Base-by-base conservation (phyloP, 2,329 filamentous ascomycete species). In the Clonostachys rhizophaga region DNA sequence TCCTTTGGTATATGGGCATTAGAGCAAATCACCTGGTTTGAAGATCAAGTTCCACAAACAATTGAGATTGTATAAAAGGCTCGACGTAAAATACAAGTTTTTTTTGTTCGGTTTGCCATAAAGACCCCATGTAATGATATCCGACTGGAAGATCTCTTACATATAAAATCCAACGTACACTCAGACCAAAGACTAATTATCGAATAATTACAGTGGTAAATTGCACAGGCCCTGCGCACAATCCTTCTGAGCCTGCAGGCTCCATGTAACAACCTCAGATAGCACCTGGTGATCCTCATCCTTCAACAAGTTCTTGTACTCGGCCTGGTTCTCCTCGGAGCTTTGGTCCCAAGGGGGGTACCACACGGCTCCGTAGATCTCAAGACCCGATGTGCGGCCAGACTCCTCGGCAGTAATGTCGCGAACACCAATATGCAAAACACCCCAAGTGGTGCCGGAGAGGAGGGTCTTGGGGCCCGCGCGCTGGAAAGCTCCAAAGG, bases 211-310 rank as follows among this genome's bases (percentile, higher is more conserved):
- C 24, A 30, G 9, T 30, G 24, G 24, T 8, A 30, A 30, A 10
- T 30, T 10, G 24, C 24, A 30, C 3, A 30, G 9, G 24, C 24
- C 24, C 24, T 30, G 24, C 2, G 12, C 11, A 36, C 43, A 45
- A 30, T 45, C 43, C 43, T 45, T 30, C 43, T 17, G 17, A 11
- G 43, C 43, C 33, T 45, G 20, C 43, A 45, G 43, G 13, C 30
- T 17, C n/a, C 35, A 45, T 17, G 35, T 45, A 12, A 45, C 35
- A 45, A 45, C 35, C 43, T 45, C 43, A 10, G 35, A 17, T 16
- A 45, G 30, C 20, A 45, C 30, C n/a, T 45, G 43, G 33, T 45
- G 24, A 16, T 34, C 43, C 43, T 45, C 43, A 36, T 45, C 43
- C n/a, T 18, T 45, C 10, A 45, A 16, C 17, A 45, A 45, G n/a